Base-by-base conservation (phyloP, 495 filamentous ascomycete genomes). In the Daldinia vernicosa region DNA sequence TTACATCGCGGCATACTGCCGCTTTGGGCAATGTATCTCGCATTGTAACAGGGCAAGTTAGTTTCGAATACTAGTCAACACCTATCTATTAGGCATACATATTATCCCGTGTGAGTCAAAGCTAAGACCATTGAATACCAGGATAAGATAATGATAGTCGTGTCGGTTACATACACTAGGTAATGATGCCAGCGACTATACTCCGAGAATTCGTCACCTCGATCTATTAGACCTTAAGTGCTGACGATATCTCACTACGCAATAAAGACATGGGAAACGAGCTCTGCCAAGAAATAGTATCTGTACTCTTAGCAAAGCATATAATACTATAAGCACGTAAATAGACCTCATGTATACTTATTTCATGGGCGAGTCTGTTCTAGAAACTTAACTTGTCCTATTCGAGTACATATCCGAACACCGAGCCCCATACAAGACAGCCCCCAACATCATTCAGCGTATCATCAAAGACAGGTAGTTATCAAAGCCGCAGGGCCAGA, bases 381-480 rank as follows among this genome's bases (percentile, higher is more conserved):
- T 30, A 28, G 32, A 27, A 27, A 5, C 35, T 9, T 11, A 26
- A 47, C 32, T 53, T 58, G 63, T 33, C 69, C 63, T 55, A 54
- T 66, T 43, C 28, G 9, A 52, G 69, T 32, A 71, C 15, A 66
- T 67, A 67, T 54, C 69, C 69, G 63, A 71, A 62, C 40, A 43
- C 69, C 69, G 58, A 62, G 4, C 15, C 30, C 63, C 43, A 40
- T 40, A 6, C 6, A 40, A 40, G 1, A 39, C 37, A 14, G 37
- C 3, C 37, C 37, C 40, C 40, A 22, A 45, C 6, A 17, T 22
- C 40, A 17, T 11, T 14, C 4, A 35, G 26, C 6, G 28, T 5
- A 14, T 35, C 17, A 40, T 17, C 39, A 40, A 40, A 40, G n/a
- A 40, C 39, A n/a, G n/a, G n/a, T n/a, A n/a, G n/a, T n/a, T n/a